Conservation (phyloP, 208 protist genomes). For the Leishmania aethiopica region DNA sequence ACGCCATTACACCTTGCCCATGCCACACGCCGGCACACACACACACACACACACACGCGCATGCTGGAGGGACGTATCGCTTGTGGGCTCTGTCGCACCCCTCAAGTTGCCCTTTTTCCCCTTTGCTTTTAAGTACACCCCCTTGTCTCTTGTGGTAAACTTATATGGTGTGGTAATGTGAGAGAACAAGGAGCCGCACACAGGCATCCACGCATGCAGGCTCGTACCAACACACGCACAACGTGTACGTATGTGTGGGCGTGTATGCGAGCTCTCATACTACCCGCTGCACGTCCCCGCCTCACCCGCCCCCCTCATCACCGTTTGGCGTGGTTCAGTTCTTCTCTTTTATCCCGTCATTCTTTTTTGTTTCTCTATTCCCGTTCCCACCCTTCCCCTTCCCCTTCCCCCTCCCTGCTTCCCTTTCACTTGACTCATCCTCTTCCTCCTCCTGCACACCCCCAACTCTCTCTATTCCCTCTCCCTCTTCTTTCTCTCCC, state of each 20-base stretch:
- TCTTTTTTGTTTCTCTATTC: background rate
- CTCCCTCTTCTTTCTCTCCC: background rate
- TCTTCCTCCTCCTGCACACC: too few relatives aligned
- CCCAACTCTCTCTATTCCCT: too few relatives aligned
- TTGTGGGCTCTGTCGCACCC: background rate
- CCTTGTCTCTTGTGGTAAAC: background rate
- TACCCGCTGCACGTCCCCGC: background rate
- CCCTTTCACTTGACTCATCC: background rate
- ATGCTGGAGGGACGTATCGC: background rate
- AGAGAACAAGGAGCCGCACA: too few relatives aligned
- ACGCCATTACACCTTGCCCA: background rate
- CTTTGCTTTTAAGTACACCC: background rate
- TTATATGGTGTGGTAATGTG: too few relatives aligned
- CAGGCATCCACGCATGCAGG: too few relatives aligned
- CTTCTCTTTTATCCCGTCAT: background rate
- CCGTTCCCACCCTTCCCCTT: background rate
- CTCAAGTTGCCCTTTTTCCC: background rate
- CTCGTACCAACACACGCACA: too few relatives aligned
- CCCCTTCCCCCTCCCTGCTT: background rate
- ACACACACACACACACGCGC: too few relatives aligned
- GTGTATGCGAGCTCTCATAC: background rate
- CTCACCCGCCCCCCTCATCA: too few relatives aligned
- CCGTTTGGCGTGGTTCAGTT: background rate
- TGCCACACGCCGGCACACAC: too few relatives aligned
- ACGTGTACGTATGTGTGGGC: too few relatives aligned